Base-by-base conservation (phyloP, 805 yeast genomes). In the Komagataella ulmi region DNA sequence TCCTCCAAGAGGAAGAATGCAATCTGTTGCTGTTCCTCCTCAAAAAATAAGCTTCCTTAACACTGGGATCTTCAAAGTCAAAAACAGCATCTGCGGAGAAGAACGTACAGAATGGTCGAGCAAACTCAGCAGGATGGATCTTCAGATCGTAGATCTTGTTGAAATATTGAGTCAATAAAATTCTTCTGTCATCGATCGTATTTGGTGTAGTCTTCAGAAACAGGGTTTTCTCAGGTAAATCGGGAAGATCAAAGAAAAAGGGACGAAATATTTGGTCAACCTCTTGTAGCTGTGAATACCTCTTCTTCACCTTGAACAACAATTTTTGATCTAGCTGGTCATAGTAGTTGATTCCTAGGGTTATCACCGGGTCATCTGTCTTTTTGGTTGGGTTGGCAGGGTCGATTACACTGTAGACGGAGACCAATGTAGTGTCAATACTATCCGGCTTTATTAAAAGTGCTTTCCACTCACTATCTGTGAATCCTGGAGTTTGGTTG, bases 221-320 rank as follows among this genome's bases (percentile, higher is more conserved):
- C n/a, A 75, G 57, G 0, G 75, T 56, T 54, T 72, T 77, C 14
- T 84, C 90, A 0, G 95, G 95, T 18, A 87, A 62, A 6, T 73
- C 67, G 0, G 89, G 85, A 24, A 84, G 65, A 21, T 80, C 78
- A 49, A 79, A 75, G 52, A 71, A 71, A 53, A 73, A 61, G 3
- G 77, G 77, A 55, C 88, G 71, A 8, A 88, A 68, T 45, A 74
- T 77, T 19, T 67, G 64, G 64, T 88, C 95, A 55, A 90, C 72
- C 7, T 73, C 70, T 5, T 70, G 55, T n/a, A 91, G 67, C 57
- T 82, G 83, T 1, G 76, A 67, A 53, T 80, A 75, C 1, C 80
- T 65, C 59, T 88, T 88, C 46, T 80, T 70, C 51, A 88, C 79
- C 57, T 81, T 74, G 84, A 95, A 90, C 47, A 66, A 57, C 30